A percentile compares a stretch with the other conserved stretches of the same genome.
These are phyloP conservation scores for Citrus unshiu DNA, from an alignment of 345 rosid genomes.

Conservation along the genomic window DNA sequence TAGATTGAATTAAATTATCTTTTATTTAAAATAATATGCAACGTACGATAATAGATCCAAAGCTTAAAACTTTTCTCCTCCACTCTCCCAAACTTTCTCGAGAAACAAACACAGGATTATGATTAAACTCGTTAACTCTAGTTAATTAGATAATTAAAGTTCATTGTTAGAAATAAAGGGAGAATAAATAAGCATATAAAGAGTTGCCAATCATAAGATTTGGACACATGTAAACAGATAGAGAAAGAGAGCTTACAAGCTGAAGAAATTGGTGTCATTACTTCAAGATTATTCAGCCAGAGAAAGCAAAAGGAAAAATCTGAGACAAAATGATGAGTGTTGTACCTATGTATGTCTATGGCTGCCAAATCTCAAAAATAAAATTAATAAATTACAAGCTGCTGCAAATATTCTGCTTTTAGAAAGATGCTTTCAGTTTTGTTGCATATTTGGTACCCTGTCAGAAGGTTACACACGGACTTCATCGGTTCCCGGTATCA, in stretches of 20 bases:
- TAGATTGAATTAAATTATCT: background rate
- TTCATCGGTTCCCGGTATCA: background rate
- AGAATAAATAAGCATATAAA: background rate
- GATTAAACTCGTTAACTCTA: background rate
- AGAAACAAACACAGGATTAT: background rate
- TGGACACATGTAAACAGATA: background rate
- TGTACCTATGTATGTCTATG: background rate
- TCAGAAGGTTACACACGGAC: background rate
- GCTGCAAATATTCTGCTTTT: background rate
- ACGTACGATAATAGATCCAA: background rate
- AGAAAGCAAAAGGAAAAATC: background rate
- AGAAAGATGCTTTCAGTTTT: background rate
- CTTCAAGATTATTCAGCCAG: background rate
- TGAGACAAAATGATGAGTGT: background rate
- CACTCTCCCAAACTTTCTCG: background rate
- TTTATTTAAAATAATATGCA: background rate
- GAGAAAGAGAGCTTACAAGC: background rate
- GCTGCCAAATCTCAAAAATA: background rate
- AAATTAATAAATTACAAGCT: background rate
- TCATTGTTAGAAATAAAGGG: background rate
- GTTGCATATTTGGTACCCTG: background rate
- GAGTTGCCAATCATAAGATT: background rate
- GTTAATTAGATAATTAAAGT: conserved; percentile 1
- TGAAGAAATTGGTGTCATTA: background rate
- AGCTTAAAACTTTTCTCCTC: background rate